A percentile compares a stretch with the other conserved stretches of the same genome.
Evolutionary conservation across 306 rosid genomes (phyloP).

Genomic region (Mimosa bimucronata): DNA sequence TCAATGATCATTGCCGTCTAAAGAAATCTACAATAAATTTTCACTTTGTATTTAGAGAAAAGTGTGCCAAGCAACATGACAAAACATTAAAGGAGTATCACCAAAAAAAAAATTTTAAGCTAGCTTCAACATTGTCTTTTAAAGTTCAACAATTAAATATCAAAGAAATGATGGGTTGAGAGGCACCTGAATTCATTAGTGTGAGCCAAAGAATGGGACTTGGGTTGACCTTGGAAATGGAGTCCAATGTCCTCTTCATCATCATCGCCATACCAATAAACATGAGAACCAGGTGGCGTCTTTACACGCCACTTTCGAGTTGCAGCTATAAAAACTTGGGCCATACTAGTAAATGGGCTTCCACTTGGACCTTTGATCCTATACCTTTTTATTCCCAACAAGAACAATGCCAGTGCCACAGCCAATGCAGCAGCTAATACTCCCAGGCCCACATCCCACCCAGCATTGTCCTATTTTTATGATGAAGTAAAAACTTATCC

Average conservation of each 20-base stretch:
- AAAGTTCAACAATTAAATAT: too few species aligned
- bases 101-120: too few species aligned
- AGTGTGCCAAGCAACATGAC: too few species aligned
- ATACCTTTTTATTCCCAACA: neutral
- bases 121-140: too few species aligned
- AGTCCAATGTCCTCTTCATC: neutral
- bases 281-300: neutral
- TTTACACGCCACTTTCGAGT: neutral
- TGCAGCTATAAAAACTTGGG: neutral
- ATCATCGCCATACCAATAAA: neutral
- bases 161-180: neutral
- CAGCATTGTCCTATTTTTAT: neutral
- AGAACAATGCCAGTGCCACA: neutral
- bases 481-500: neutral
- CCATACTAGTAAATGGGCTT: slow-evolving; percentile 2
- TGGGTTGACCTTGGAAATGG: neutral
- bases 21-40: too few species aligned
- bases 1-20: too few species aligned
- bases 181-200: neutral
- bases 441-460: slow-evolving; percentile 2
- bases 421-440: neutral
- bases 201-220: neutral
- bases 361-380: neutral
- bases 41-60: too few species aligned
- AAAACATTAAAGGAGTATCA: too few species aligned